Base-by-base conservation (phyloP, 2,329 filamentous ascomycete genomes). In the Sarocladium kiliense region DNA sequence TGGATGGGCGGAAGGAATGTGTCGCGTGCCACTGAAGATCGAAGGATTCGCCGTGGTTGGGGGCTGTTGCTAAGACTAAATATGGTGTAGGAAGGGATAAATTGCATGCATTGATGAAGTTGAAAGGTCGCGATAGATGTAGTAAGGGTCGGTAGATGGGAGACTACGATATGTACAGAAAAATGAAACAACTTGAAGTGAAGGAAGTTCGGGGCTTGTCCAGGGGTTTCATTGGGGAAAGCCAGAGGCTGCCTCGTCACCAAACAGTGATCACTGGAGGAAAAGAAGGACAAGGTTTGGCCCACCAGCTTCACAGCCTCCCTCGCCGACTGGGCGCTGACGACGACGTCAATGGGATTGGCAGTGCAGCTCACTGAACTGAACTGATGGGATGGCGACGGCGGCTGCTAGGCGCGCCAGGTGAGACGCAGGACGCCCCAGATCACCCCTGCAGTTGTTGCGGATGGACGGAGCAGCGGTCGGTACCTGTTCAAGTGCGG, bases 251-350 rank as follows among this genome's bases (percentile, higher is more conserved):
- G 11, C 36, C n/a, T 16, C 36, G n/a, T 19, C 5, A 19, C 36
- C 36, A n/a, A n/a, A 21, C 5, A 9, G 3, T 25, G 18, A 7
- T 9, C 41, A 21, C n/a, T 41, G 11, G 18, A 41, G 37, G 41
- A 27, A 47, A 47, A 30, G 44, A 30, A n/a, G 44, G 23, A 27
- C 44, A 47, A 47, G 44, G 44, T 47, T 47, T 47, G 44, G n/a
- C 25, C 44, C 4, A 47, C 12, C n/a, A 23, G 44, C 25, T 23
- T 47, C 44, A 47, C 44, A 47, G 44, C 44, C 44, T 47, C 44
- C 21, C 21, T 44, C 41, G n/a, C 41, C 18, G 21, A 21, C 41
- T 23, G 6, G 14, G 25, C 16, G 44, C 23, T 47, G 44, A 47
- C 44, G 44, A 47, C 44, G 44, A 47, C 44, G 21, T 27, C 44